Evolutionary conservation across 495 filamentous ascomycete species (phyloP), one percentile per base, ranked within the genome.

Genomic region (Aspergillus campestris): DNA sequence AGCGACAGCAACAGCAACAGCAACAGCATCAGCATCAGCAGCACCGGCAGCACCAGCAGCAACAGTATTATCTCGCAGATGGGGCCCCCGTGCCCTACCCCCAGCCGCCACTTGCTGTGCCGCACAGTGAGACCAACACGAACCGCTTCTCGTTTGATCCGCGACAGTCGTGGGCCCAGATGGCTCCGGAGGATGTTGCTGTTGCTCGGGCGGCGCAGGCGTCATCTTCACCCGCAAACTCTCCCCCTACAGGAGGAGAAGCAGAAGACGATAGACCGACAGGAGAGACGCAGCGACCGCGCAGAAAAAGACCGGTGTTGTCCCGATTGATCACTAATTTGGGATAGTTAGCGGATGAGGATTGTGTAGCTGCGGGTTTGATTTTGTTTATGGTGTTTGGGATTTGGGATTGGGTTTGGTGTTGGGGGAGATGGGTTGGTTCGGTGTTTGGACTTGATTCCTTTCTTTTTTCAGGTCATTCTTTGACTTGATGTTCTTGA

Each of bases 311-410:
- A 31, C 69, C 69, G 7, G 61, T 66, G 8, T 46, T 72, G 34
- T 64, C 67, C 18, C 59, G 59, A 40, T 35, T 72, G 38, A 61
- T 72, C 34, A 72, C 69, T 40, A 67, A 67, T 45, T 62, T 72
- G 40, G 44, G 54, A 33, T 59, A 43, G 52, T 32, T 14, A 32
- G 18, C 3, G 36, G 3, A 5, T 37, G 43, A 43, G 33, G 10
- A 38, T 35, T 42, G 45, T 15, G 41, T 42, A 13, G 41, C 40
- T 39, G 30, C n/a, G n/a, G n/a, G n/a, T n/a, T 48, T 38, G 13
- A 27, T 41, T 30, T 27, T 29, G 27, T 41, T 38, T 8, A 37
- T 13, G 35, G 35, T 31, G 48, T 38, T 32, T 45, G 46, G 42
- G 27, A 39, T 42, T 24, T 24, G 18, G 18, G n/a, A n/a, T n/a